phyloP scores from a whole-genome alignment of 768 basidiomycete species.

The Psilocybe sp. region DNA sequence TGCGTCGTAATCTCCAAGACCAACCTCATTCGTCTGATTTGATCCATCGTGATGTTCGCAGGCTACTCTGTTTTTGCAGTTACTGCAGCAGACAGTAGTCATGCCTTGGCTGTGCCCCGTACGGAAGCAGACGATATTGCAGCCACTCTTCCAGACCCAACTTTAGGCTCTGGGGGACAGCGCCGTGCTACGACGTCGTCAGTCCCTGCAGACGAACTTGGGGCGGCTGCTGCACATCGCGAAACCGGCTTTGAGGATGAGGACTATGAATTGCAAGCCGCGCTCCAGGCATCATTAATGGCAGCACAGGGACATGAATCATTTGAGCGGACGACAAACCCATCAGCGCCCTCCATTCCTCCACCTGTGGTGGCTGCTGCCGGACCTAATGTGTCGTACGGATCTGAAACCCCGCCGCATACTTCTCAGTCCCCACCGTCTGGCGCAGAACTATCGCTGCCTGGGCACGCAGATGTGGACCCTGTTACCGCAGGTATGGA shows the following conservation, averaged over 20 bases:
- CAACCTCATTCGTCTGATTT: slow-evolving; percentile 1
- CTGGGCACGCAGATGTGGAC: slow-evolving; percentile 38
- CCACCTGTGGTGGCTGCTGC: not conserved
- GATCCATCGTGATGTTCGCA: slow-evolving; percentile 22
- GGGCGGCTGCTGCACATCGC: slow-evolving; percentile 15
- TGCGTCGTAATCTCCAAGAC: slow-evolving; percentile 20
- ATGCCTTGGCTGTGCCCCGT: slow-evolving; percentile 53
- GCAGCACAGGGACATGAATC: slow-evolving; percentile 14
- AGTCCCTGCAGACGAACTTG: not conserved
- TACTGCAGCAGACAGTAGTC: slow-evolving; percentile 55
- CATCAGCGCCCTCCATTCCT: slow-evolving; percentile 4
- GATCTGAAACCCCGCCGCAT: slow-evolving; percentile 1
- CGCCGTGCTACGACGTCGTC: too few species aligned
- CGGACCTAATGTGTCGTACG: slow-evolving; percentile 13
- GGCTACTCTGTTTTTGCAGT: slow-evolving; percentile 84
- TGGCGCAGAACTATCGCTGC: not conserved
- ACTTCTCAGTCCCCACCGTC: not conserved
- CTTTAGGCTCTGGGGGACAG: not conserved
- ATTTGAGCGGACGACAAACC: not conserved
- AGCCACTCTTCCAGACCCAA: slow-evolving; percentile 29
- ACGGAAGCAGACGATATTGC: slow-evolving; percentile 73
- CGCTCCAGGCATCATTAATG: slow-evolving; percentile 77
- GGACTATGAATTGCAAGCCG: slow-evolving; percentile 85
- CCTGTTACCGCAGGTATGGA: slow-evolving; percentile 68
- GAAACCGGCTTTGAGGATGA: slow-evolving; percentile 64